Percentiles rank a stretch among this genome's conserved stretches.
These are phyloP conservation scores for Trichoderma sp. DNA, from an alignment of 2,329 filamentous ascomycete genomes.

Conservation along the genomic window DNA sequence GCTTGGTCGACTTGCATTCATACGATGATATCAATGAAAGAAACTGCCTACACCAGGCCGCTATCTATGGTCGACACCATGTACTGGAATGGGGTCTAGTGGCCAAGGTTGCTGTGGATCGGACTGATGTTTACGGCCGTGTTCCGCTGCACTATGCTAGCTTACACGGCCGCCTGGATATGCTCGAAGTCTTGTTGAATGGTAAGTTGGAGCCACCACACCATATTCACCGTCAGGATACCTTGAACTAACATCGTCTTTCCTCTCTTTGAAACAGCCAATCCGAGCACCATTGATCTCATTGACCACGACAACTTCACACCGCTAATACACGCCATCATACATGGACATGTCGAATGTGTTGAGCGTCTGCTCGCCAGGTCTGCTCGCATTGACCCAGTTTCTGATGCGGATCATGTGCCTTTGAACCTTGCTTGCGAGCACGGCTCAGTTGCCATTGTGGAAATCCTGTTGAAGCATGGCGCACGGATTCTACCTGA, in stretches of 20 bases:
- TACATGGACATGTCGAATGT: constrained; percentile 79
- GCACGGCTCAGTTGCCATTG: constrained; percentile 81
- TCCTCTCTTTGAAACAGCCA: constrained; percentile 46
- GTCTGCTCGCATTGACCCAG: constrained; percentile 82
- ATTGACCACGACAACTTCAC: constrained; percentile 98
- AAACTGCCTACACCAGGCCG: constrained; percentile 94
- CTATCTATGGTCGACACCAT: constrained; percentile 83
- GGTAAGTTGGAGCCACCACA: constrained; percentile 45
- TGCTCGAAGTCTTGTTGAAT: constrained; percentile 73
- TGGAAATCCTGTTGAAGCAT: constrained; percentile 79
- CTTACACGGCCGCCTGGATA: constrained; percentile 86
- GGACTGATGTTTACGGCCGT: constrained; percentile 89
- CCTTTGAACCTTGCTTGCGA: constrained; percentile 95
- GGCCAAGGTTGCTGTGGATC: constrained; percentile 72
- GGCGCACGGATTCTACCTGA: constrained; percentile 85
- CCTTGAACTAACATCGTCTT: not conserved
- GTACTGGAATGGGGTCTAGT: constrained; percentile 77
- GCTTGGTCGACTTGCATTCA: constrained; percentile 83
- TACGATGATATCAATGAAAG: constrained; percentile 98
- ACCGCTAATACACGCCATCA: constrained; percentile 90
- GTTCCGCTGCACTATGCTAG: constrained; percentile 95
- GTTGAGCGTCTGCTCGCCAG: constrained; percentile 75
- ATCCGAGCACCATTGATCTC: constrained; percentile 75
- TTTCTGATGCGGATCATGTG: constrained; percentile 86
- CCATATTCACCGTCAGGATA: not conserved